phyloP scores from a whole-genome alignment of 2,329 filamentous ascomycete species.

The Trichoderma sp. region DNA sequence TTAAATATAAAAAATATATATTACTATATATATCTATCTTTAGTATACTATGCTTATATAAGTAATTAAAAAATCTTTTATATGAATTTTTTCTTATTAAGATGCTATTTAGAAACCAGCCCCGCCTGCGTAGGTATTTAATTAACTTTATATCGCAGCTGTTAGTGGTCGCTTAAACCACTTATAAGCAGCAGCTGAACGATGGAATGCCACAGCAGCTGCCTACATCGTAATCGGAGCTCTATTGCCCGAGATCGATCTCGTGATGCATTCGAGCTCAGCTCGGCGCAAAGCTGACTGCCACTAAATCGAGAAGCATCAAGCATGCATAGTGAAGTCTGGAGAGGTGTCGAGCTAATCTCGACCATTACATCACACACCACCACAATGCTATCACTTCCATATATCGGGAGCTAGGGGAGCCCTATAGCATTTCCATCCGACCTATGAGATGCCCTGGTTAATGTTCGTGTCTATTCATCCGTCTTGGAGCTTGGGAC shows the following conservation, averaged over 20 bases:
- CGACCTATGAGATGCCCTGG: constrained; percentile 12
- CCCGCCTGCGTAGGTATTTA: too few relatives aligned
- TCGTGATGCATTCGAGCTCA: background rate
- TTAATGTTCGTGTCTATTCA: background rate
- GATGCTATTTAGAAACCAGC: too few relatives aligned
- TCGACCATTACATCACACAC: constrained; percentile 21
- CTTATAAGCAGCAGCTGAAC: too few relatives aligned
- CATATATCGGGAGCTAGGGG: background rate
- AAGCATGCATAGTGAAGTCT: background rate
- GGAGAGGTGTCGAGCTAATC: background rate
- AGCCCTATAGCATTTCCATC: background rate
- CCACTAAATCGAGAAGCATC: constrained; percentile 1
- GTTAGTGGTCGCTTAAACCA: too few relatives aligned
- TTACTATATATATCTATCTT: too few relatives aligned
- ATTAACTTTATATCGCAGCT: too few relatives aligned
- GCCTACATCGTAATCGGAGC: background rate
- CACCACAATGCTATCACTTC: background rate
- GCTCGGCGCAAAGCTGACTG: constrained; percentile 13
- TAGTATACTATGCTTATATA: too few relatives aligned
- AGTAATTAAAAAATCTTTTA: too few relatives aligned
- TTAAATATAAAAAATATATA: too few relatives aligned
- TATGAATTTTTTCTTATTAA: too few relatives aligned
- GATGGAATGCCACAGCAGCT: constrained; percentile 3
- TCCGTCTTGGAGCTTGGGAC: background rate
- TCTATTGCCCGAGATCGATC: background rate